A percentile compares a stretch with the other conserved stretches of the same genome.
Conservation (phyloP, 177 flowering plant genomes). For the Tripterygium wilfordii region DNA sequence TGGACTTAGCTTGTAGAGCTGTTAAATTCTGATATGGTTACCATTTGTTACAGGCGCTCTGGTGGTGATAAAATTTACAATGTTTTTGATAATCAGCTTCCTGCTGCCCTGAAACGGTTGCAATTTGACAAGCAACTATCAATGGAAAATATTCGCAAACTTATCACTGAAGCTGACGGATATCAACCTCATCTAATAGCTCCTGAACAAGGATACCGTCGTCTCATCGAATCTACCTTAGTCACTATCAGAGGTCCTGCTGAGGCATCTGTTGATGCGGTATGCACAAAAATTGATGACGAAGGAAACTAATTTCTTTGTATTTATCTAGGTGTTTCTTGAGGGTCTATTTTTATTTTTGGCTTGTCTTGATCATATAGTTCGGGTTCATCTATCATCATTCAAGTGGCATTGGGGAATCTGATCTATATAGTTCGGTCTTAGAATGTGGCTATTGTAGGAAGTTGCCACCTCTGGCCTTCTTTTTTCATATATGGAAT, state of each 20-base stretch:
- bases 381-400: no score
- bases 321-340: not conserved
- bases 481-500: no score
- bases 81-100: conserved; percentile 86
- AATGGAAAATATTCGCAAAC: conserved; percentile 77
- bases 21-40: not conserved
- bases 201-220: conserved; percentile 93
- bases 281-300: conserved; percentile 22
- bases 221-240: conserved; percentile 76
- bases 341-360: not conserved
- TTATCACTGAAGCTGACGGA: conserved; percentile 92
- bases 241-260: conserved; percentile 82
- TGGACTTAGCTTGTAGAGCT: no score
- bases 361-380: no score
- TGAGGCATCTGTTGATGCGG: conserved; percentile 92
- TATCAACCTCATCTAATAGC: conserved; percentile 92
- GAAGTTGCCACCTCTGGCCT: no score
- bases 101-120: conserved; percentile 78
- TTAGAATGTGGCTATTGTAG: no score
- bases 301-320: not conserved
- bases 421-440: no score
- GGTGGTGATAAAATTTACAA: conserved; percentile 83
- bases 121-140: conserved; percentile 89
- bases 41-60: conserved; percentile 36
- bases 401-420: no score